Base-by-base conservation (phyloP, 768 basidiomycete genomes). In the Collybiopsis luxurians region DNA sequence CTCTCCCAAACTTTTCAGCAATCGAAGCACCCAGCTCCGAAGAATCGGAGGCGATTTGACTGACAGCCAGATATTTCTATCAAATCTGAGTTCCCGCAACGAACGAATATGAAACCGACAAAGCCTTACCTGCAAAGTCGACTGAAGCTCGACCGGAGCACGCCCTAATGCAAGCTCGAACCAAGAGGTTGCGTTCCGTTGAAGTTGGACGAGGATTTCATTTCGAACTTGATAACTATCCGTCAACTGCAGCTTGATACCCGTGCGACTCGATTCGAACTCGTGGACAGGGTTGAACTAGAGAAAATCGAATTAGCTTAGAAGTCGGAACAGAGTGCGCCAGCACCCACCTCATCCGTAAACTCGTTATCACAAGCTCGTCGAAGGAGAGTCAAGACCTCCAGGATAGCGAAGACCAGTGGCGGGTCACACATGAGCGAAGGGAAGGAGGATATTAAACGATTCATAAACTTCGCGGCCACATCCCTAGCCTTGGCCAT, bases 1-100 rank as follows among this genome's bases (percentile, higher is more conserved):
- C 82, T 66, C 89, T 92, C 3, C 87, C 92, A 70, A 89, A 94
- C 40, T 87, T 84, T 66, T 95, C 80, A 4, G 96, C 96, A 36
- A 96, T 73, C 15, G 94, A 91, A 15, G 95, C 91, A 2, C 96
- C 96, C 49, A 99, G 80, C 71, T 98, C 96, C 7, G 92, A 85
- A 27, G 86, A 79, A 51, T 89, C 89, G 2, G 45, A 55, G 19
- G 86, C 75, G 0, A 87, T 83, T 62, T 87, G 84, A 61, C 87
- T 87, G 26, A 87, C 77, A 46, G 89, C 81, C 24, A 98, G 81
- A 69, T 99, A 98, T 83, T 90, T 91, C 92, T 97, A 66, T 39
- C 27, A 19, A 34, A 34, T 6, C 13, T 34, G 5, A 6, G 13
- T 34, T 34, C 31, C 31, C n/a, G n/a, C n/a, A 34, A 34, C 31